Evolutionary conservation across 257 asterid species (phyloP), one percentile per base, ranked within the genome.

Genomic region (Solanum neorickii): DNA sequence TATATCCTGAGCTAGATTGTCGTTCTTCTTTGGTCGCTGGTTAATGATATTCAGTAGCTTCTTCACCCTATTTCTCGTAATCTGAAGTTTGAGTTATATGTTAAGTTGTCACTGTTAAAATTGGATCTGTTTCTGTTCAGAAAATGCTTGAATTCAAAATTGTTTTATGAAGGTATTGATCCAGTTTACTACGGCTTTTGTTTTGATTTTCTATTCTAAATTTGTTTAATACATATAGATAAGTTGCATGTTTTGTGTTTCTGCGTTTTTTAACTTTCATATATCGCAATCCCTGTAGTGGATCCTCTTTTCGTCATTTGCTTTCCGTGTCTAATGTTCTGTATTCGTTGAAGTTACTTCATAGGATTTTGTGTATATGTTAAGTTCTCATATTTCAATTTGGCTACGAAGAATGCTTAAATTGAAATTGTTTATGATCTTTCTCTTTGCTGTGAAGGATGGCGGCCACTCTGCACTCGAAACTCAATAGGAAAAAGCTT

Each of bases 381-480:
- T 62, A 3, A 14, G 25, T 41, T 84, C 14, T 39, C 11, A 11
- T 59, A 20, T 7, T 84, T 83, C 80, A 73, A 35, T 35, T 73
- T 37, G 80, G 2, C 80, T 33, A 16, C 46, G 78, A 33, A 18
- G 78, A 9, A 72, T 72, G 27, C 9, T 74, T 39, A 27, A 85
- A 39, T 33, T 85, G 82, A 44, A 11, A 31, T 85, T 72, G 41
- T 42, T 66, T 18, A 27, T 86, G 35, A 47, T 46, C 12, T 72
- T 25, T 87, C n/a, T 84, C 29, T 89, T 72, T 82, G 16, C 47
- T 59, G 86, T n/a, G 89, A 92, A 96, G 99, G 99, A 94, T 94
- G 99, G 99, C 99, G 27, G 99, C 99, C 47, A 96, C 98, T 68
- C 88, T 93, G 95, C 96, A 96, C 87, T 93, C 95, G 47, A 96